Evolutionary conservation across 805 yeast genomes (phyloP).

Genomic region (Candida andamanensis): DNA sequence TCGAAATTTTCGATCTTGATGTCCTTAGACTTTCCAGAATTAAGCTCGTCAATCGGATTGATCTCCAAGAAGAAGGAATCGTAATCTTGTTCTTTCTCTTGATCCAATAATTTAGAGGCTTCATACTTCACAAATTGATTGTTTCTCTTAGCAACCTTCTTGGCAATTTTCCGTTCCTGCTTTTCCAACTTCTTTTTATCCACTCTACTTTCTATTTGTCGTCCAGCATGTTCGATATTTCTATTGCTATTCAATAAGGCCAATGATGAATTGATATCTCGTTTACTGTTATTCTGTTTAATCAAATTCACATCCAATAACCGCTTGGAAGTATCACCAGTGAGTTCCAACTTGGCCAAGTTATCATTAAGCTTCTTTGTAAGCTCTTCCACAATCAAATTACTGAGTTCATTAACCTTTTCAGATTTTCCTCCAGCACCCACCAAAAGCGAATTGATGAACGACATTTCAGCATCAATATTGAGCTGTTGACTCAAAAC

Average conservation of each 20-base stretch:
- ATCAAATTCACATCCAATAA: conserved; percentile 73
- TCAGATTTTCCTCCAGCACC: conserved; percentile 78
- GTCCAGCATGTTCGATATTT: conserved; percentile 87
- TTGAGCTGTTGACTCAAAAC: conserved; percentile 72
- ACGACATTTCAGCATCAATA: conserved; percentile 61
- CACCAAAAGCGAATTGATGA: conserved; percentile 56
- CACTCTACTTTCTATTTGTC: conserved; percentile 88
- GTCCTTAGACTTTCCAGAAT: conserved; percentile 96
- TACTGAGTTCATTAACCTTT: conserved; percentile 48
- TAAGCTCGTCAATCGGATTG: conserved; percentile 82
- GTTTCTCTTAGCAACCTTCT: conserved; percentile 88
- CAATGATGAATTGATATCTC: conserved; percentile 71
- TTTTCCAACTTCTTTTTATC: conserved; percentile 95
- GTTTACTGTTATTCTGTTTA: conserved; percentile 49
- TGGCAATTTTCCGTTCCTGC: conserved; percentile 95
- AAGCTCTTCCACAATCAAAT: conserved; percentile 44
- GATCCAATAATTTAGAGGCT: conserved; percentile 83
- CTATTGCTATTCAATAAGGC: conserved; percentile 72
- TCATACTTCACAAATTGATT: conserved; percentile 83
- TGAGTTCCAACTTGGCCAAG: conserved; percentile 66
- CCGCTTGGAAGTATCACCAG: conserved; percentile 86
- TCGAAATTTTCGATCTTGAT: conserved; percentile 91
- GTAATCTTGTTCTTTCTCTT: conserved; percentile 64
- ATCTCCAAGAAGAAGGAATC: conserved; percentile 93
- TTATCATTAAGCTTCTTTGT: conserved; percentile 55